Evolutionary conservation across 2,329 filamentous ascomycete genomes (phyloP).

Genomic region (Camptophora hylomeconis): DNA sequence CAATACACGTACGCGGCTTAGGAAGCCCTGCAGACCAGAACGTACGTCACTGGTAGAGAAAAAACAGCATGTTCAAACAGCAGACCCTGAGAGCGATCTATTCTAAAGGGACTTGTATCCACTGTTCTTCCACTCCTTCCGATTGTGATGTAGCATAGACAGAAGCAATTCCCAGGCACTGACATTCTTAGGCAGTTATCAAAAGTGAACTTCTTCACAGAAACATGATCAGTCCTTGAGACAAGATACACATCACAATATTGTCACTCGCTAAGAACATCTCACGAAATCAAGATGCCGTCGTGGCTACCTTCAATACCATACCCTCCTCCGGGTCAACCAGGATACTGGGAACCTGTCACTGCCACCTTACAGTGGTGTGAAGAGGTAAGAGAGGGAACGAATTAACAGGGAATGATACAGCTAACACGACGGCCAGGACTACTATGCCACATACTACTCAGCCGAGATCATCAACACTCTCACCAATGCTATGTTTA

Average conservation of each 20-base stretch:
- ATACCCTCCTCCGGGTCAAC: constrained; percentile 37
- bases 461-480: constrained; percentile 69
- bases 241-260: no score
- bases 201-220: constrained; percentile 1
- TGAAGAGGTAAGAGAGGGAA: constrained; percentile 47
- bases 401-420: background rate
- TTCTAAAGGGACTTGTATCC: no score
- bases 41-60: no score
- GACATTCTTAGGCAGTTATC: no score
- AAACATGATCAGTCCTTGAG: background rate
- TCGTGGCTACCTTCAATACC: constrained; percentile 31
- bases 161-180: no score
- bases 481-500: constrained; percentile 69
- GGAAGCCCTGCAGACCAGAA: no score
- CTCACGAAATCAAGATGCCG: constrained; percentile 17
- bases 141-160: no score
- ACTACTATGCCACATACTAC: constrained; percentile 63
- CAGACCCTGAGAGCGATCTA: no score
- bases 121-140: no score
- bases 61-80: no score
- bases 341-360: constrained; percentile 55
- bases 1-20: no score
- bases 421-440: constrained; percentile 31
- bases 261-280: no score
- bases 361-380: constrained; percentile 69